A percentile compares a stretch with the other conserved stretches of the same genome.
phyloP scores from a whole-genome alignment of 441 rosid species.

The Arabidopsis lyrata region DNA sequence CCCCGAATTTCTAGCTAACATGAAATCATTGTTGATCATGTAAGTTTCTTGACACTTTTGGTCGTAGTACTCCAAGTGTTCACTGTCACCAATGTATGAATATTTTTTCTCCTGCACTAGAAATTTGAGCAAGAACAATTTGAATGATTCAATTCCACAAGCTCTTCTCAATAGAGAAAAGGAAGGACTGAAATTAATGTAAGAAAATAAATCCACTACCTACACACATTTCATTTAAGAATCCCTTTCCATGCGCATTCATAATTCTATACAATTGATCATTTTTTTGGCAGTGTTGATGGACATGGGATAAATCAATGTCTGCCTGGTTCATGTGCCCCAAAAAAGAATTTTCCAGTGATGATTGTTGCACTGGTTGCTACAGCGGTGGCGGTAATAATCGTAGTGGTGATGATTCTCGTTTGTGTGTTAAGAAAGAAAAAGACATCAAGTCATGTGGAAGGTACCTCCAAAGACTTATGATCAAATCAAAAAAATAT shows the following conservation, averaged over 20 bases:
- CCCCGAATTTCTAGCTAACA: constrained; percentile 32
- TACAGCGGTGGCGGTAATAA: background rate
- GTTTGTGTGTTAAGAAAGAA: too few relatives aligned
- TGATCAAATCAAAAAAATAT: too few relatives aligned
- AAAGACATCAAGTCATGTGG: too few relatives aligned
- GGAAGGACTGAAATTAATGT: background rate
- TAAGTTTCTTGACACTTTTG: constrained; percentile 9
- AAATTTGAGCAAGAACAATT: constrained; percentile 29
- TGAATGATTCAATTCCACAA: constrained; percentile 8
- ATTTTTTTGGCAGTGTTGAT: too few relatives aligned
- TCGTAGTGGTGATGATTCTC: too few relatives aligned
- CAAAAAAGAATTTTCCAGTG: constrained; percentile 12
- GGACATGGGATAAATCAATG: too few relatives aligned
- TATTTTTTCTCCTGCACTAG: background rate
- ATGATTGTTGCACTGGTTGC: constrained; percentile 3
- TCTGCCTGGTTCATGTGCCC: constrained; percentile 13
- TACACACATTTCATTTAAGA: background rate
- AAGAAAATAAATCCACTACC: background rate
- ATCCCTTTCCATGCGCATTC: background rate
- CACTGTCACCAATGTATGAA: too few relatives aligned
- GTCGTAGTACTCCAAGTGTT: too few relatives aligned
- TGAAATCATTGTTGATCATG: constrained; percentile 27
- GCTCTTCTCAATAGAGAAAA: background rate
- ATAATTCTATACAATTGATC: too few relatives aligned
- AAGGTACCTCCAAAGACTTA: too few relatives aligned